Evolutionary conservation across 176 grass and related monocot genomes (phyloP).

Genomic region (barley (Hordeum vulgare)): MorexV3_pseudomolecules_assembly NC_058524.1:18621424-18621923

Average conservation of each 20-base stretch:
- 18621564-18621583: constrained; percentile 63
- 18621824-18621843: constrained; percentile 65
- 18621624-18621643: constrained; percentile 68
- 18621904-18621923: constrained; percentile 26
- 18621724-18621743: constrained; percentile 60
- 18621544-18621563: constrained; percentile 26
- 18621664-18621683: constrained; percentile 48
- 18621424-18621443: too few species aligned
- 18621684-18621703: constrained; percentile 75
- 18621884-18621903: background rate
- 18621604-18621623: constrained; percentile 44
- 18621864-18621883: constrained; percentile 28
- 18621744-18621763: constrained; percentile 55
- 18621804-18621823: constrained; percentile 54
- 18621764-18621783: too few species aligned
- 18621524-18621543: constrained; percentile 33
- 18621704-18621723: constrained; percentile 67
- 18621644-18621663: constrained; percentile 37
- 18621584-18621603: constrained; percentile 25
- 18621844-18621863: constrained; percentile 51
- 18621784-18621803: constrained; percentile 54
- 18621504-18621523: constrained; percentile 65
- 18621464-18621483: constrained; percentile 71
- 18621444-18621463: constrained; percentile 57
- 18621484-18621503: constrained; percentile 80